Evolutionary conservation across 1,284 basidiomycete species (phyloP).

Genomic region (Anthracocystis panici-leucophaei): DNA sequence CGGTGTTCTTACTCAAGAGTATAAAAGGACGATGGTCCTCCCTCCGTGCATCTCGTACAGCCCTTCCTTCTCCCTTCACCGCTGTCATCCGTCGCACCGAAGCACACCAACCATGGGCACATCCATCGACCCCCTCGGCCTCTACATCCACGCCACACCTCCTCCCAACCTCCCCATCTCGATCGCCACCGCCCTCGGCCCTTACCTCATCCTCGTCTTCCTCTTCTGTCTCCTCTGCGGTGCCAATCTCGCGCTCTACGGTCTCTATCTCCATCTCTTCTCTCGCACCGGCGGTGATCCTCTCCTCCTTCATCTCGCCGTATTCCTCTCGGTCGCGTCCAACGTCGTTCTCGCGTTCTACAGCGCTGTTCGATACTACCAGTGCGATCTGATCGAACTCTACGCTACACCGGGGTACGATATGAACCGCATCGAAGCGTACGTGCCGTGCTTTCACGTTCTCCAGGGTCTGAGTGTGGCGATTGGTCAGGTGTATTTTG

Average conservation of each 20-base stretch:
- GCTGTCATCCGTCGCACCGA: not conserved
- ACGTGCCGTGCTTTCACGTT: constrained; percentile 18
- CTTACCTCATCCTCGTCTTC: constrained; percentile 25
- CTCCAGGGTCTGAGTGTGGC: constrained; percentile 24
- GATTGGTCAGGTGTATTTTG: constrained; percentile 40
- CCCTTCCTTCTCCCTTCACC: not conserved
- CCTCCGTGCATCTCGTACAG: no score
- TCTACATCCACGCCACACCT: constrained; percentile 17
- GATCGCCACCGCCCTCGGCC: constrained; percentile 17
- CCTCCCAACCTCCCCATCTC: constrained; percentile 18
- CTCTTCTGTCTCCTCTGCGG: constrained; percentile 18
- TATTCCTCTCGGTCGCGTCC: constrained; percentile 11
- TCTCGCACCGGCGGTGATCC: constrained; percentile 13
- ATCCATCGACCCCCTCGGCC: constrained; percentile 5
- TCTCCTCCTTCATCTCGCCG: constrained; percentile 11
- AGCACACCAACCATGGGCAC: not conserved
- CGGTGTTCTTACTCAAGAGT: not conserved
- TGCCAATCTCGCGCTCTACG: constrained; percentile 30
- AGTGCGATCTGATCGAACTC: constrained; percentile 6
- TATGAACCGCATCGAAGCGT: constrained; percentile 31
- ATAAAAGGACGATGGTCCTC: not conserved
- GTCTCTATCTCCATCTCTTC: constrained; percentile 30
- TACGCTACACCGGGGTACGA: constrained; percentile 21
- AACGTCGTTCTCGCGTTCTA: constrained; percentile 16
- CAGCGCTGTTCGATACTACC: constrained; percentile 4